A percentile compares a stretch with the other conserved stretches of the same genome.
phyloP scores from a whole-genome alignment of 768 basidiomycete genomes.

The Galerina sulciceps region DNA sequence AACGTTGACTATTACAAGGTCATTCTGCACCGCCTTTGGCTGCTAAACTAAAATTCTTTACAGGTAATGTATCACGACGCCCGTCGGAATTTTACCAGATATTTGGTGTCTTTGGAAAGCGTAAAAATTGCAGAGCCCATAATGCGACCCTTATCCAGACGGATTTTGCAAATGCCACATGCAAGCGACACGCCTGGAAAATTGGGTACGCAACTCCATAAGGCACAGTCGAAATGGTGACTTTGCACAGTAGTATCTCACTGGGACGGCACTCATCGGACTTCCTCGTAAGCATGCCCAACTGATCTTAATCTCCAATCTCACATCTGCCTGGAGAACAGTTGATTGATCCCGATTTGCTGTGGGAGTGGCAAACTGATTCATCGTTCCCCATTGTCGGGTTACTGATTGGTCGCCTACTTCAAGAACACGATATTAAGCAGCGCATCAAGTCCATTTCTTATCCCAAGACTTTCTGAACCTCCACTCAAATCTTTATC shows the following conservation, averaged over 20 bases:
- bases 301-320: constrained; percentile 29
- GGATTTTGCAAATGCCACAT: constrained; percentile 20
- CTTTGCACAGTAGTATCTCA: constrained; percentile 12
- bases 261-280: constrained; percentile 32
- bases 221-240: constrained; percentile 22
- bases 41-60: neutral
- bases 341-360: constrained; percentile 37
- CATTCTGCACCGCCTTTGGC: neutral
- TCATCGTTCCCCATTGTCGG: constrained; percentile 32
- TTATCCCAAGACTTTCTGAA: constrained; percentile 27
- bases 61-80: neutral
- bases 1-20: neutral
- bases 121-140: neutral
- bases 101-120: neutral
- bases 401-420: constrained; percentile 18
- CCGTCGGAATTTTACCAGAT: neutral
- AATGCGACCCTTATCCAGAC: constrained; percentile 11
- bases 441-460: constrained; percentile 29
- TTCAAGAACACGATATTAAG: constrained; percentile 29
- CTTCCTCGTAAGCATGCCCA: constrained; percentile 33
- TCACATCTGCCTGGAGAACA: constrained; percentile 21
- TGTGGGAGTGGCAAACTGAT: constrained; percentile 29
- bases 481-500: constrained; percentile 10
- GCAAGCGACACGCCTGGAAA: constrained; percentile 21
- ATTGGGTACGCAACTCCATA: constrained; percentile 29